Conservation (phyloP, 331 rosid species). For the Prunus yedoensis region DNA sequence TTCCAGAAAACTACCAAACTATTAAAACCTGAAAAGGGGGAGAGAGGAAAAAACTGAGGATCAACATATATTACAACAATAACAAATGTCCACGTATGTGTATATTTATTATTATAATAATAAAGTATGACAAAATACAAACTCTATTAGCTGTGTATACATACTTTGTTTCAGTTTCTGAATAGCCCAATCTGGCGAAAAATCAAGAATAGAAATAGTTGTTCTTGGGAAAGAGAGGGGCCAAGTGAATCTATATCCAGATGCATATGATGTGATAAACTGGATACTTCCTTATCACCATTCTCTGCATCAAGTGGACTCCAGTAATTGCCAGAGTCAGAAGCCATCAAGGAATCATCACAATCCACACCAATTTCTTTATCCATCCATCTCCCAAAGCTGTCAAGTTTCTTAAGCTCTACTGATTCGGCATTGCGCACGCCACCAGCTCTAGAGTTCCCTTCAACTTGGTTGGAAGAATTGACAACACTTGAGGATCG, state of each 20-base stretch:
- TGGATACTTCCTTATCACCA: conserved; percentile 65
- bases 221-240: conserved; percentile 74
- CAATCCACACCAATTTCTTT: conserved; percentile 72
- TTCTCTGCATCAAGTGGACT: conserved; percentile 49
- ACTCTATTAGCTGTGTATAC: background rate
- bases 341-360: conserved; percentile 66
- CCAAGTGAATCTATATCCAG: conserved; percentile 57
- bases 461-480: conserved; percentile 28
- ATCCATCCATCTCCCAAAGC: conserved; percentile 82
- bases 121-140: background rate
- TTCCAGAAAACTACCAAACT: conserved; percentile 57
- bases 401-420: conserved; percentile 64
- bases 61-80: conserved; percentile 7
- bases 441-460: conserved; percentile 27
- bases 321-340: conserved; percentile 73
- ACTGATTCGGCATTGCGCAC: conserved; percentile 24
- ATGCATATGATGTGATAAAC: conserved; percentile 60
- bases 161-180: conserved; percentile 55
- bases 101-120: background rate
- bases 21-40: conserved; percentile 55
- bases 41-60: conserved; percentile 20
- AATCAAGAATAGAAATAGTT: conserved; percentile 61
- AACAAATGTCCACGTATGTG: conserved; percentile 9
- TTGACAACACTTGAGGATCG: conserved; percentile 28
- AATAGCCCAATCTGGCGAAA: conserved; percentile 82